phyloP scores from a whole-genome alignment of 768 basidiomycete species.

The Naganishia onofrii region DNA sequence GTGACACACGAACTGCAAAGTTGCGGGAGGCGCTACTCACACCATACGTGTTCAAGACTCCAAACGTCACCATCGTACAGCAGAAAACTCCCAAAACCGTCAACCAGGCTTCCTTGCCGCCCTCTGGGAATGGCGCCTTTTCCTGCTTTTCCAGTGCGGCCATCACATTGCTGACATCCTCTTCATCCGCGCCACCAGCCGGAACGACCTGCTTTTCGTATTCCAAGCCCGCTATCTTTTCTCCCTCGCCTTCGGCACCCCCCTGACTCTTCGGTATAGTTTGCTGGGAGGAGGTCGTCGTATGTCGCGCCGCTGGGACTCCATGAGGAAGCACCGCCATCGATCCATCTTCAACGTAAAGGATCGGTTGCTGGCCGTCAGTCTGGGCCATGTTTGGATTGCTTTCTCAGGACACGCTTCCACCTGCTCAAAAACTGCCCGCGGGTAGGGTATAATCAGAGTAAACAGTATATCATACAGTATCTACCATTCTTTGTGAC shows the following conservation, averaged over 20 bases:
- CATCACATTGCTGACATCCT: conserved; percentile 16
- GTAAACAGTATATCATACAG: no score
- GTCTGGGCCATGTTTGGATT: conserved; percentile 15
- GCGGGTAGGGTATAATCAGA: not conserved
- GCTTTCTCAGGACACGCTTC: not conserved
- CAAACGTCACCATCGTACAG: conserved; percentile 38
- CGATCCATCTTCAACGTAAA: conserved; percentile 18
- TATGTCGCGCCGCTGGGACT: not conserved
- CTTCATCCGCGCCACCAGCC: not conserved
- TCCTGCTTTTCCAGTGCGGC: conserved; percentile 22
- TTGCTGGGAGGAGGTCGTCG: not conserved
- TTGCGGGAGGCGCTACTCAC: conserved; percentile 20
- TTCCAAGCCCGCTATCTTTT: not conserved
- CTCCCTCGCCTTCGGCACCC: not conserved
- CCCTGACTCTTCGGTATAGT: not conserved
- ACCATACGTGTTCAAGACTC: conserved; percentile 52
- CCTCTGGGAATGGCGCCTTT: conserved; percentile 31
- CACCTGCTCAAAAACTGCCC: not conserved
- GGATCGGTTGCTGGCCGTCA: conserved; percentile 18
- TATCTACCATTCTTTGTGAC: no score
- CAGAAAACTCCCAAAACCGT: conserved; percentile 28
- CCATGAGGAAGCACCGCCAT: conserved; percentile 15
- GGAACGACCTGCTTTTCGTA: conserved; percentile 1
- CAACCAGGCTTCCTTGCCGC: conserved; percentile 35
- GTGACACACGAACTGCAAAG: not conserved